Base-by-base conservation (phyloP, 23 red algal genomes). In the Gracilaria domingensis region DNA sequence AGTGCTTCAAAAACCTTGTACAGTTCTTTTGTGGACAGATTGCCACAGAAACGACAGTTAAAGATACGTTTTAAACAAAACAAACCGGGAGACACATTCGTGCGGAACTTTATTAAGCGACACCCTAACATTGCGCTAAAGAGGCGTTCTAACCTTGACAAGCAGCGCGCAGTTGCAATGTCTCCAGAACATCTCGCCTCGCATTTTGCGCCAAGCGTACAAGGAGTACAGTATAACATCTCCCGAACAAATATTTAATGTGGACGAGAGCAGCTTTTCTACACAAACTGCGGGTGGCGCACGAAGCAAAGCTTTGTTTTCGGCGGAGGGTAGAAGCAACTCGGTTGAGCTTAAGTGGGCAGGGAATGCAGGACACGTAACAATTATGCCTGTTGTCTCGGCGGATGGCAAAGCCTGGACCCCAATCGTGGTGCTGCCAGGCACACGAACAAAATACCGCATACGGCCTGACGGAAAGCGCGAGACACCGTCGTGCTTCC, bases 331-430 rank as follows among this genome's bases (percentile, higher is more conserved):
- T 11, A 11, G 37, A 11, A 51, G 42, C 13, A 78, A 78, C 48
- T 78, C 73, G 2, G 47, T 35, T 13, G 73, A 78, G 12, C 37
- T 44, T 32, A 78, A 78, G 25, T 78, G 73, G 2, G 28, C 36
- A 8, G 42, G 1, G 4, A 47, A 47, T 36, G 73, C 73, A 13
- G 4, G 28, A 16, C 73, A 78, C 0, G 13, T 78, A 13, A 47
- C 73, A 3, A 37, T 44, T 3, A 44, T 78, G 25, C 36, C 73
- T 40, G 73, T 45, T 39, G 73, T 78, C 18, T 78, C 35, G 12
- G 73, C 36, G 4, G 35, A 78, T 54, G 73, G 37, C 3, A 3
- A 9, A 48, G 13, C 37, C 2, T 78, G 73, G 73, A 78, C 73
- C 8, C 73, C 30, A 4, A 23, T 45, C 48, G 73, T 78, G 16